Evolutionary conservation across 306 rosid genomes (phyloP).

Genomic region (Prunus salicina): DNA sequence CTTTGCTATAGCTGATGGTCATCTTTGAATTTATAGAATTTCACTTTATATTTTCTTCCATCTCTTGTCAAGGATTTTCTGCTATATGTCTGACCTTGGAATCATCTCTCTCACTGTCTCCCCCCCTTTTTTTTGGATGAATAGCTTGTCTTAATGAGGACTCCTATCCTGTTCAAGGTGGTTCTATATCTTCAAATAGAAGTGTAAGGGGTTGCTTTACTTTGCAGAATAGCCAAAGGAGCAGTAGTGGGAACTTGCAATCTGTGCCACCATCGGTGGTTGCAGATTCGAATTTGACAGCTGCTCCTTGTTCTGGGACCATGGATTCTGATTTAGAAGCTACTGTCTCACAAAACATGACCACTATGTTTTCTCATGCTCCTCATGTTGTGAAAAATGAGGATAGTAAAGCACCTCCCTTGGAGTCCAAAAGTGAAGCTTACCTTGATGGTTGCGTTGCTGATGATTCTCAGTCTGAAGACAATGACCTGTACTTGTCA

Average conservation of each 20-base stretch:
- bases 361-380: slow-evolving; percentile 36
- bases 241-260: slow-evolving; percentile 43
- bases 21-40: slow-evolving; percentile 18
- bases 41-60: background rate
- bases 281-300: slow-evolving; percentile 48
- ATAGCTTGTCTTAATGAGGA: slow-evolving; percentile 89
- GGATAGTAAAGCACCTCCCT: slow-evolving; percentile 39
- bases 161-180: slow-evolving; percentile 66
- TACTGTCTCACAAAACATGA: slow-evolving; percentile 46
- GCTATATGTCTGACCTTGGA: slow-evolving; percentile 25
- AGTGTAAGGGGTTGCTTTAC: slow-evolving; percentile 37
- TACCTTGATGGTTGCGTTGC: slow-evolving; percentile 61
- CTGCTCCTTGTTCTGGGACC: slow-evolving; percentile 36
- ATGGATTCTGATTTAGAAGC: slow-evolving; percentile 56
- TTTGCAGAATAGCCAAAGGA: slow-evolving; percentile 61
- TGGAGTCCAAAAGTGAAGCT: slow-evolving; percentile 39
- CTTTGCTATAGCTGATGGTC: slow-evolving; percentile 17
- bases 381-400: slow-evolving; percentile 41
- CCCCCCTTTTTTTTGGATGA: slow-evolving; percentile 8
- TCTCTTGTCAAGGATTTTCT: slow-evolving; percentile 15
- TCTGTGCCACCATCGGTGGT: slow-evolving; percentile 49
- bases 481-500: slow-evolving; percentile 75
- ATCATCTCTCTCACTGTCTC: background rate
- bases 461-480: slow-evolving; percentile 85
- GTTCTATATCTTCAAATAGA: slow-evolving; percentile 60